Evolutionary conservation across 1,139 yeast genomes (phyloP).

Genomic region (Geotrichum restrictum): DNA sequence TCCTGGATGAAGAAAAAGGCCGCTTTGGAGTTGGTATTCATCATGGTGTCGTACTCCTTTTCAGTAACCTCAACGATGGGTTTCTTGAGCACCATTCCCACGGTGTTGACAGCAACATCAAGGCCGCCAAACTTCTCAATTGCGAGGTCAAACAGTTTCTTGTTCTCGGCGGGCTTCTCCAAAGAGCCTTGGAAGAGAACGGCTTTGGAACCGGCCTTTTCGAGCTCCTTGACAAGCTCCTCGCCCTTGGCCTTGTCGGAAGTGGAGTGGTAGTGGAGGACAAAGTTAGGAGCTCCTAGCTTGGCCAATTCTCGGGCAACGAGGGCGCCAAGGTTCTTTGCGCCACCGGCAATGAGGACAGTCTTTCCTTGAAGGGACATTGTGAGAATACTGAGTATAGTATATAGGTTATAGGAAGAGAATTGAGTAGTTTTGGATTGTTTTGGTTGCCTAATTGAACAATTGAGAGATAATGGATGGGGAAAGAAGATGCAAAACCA

Average conservation of each 20-base stretch:
- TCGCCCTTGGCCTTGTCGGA: conserved; percentile 43
- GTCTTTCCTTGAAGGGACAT: conserved; percentile 43
- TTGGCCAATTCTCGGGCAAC: conserved; percentile 57
- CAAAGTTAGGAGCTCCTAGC: conserved; percentile 50
- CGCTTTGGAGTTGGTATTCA: conserved; percentile 51
- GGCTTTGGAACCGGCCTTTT: conserved; percentile 43
- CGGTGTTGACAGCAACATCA: conserved; percentile 63
- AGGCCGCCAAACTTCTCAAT: conserved; percentile 46
- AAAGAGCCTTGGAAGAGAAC: conserved; percentile 48
- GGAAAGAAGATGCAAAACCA: too few species aligned
- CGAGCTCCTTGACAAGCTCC: conserved; percentile 42
- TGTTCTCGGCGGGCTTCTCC: conserved; percentile 44
- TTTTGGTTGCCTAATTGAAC: neutral
- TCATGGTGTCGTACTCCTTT: conserved; percentile 54
- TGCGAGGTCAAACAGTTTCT: conserved; percentile 47
- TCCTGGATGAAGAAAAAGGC: conserved; percentile 61
- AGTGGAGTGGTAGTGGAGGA: conserved; percentile 53
- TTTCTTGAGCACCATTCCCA: conserved; percentile 64
- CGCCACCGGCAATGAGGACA: conserved; percentile 61
- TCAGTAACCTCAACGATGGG: conserved; percentile 49
- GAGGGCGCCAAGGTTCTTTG: conserved; percentile 58
- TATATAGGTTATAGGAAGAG: neutral
- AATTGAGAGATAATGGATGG: too few species aligned
- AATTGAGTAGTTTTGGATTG: neutral
- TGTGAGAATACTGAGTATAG: neutral